Evolutionary conservation across 2,329 filamentous ascomycete species (phyloP), one percentile per base, ranked within the genome.

Genomic region (Fusarium buharicum): DNA sequence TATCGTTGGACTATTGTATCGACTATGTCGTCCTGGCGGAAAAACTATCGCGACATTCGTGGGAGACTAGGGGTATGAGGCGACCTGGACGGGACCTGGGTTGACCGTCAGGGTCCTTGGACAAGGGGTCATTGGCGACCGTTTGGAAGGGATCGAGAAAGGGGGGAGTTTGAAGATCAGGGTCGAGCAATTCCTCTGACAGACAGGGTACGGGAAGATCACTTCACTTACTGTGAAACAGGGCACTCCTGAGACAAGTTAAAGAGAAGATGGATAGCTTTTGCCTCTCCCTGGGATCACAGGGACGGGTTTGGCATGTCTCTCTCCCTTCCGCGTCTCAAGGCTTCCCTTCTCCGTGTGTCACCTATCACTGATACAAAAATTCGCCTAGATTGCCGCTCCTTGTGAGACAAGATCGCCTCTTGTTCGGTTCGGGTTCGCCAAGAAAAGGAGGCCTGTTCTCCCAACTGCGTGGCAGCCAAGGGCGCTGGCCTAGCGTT

Each of bases 351-450:
- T n/a, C n/a, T n/a, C n/a, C 37, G 16, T 41, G 36, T 55, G 40
- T 50, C 18, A 46, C 18, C 28, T 37, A 24, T 36, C 34, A 36
- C 52, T 62, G 48, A 55, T 45, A 13, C 10, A 11, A 14, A 59
- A 49, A 59, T 51, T 63, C 59, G 60, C 59, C 60, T 59, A 60
- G 60, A 63, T 63, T 64, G 41, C 60, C 60, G 49, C 54, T 49
- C 57, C 43, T 33, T 41, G 36, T 58, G 48, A 48, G 24, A 38
- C 45, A 16, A 46, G 54, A 64, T 62, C 49, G 47, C 54, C 36
- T 38, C 31, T 47, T 31, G 40, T 57, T 24, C 38, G 20, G 43
- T 24, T 51, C 38, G 22, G 43, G 27, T 28, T 40, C 34, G 58
- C 47, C 47, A 57, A 50, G 56, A 41, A 47, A 47, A 48, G 36